Evolutionary conservation across 2,329 filamentous ascomycete genomes (phyloP).

Genomic region (Xylariaceae sp.): DNA sequence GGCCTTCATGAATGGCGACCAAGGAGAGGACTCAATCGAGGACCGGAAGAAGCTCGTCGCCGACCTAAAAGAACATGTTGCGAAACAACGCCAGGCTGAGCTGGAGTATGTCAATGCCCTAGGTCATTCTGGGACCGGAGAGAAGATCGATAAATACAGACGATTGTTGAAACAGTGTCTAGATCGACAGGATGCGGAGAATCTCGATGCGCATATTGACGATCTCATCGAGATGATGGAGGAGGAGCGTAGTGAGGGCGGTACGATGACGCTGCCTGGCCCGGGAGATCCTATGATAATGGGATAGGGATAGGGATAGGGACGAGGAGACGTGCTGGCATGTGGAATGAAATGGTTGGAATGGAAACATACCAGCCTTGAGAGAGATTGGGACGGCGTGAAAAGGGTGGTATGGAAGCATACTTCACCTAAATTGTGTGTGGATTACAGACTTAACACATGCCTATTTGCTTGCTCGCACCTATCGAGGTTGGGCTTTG

Average conservation of each 20-base stretch:
- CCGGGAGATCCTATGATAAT: too few species aligned
- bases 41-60: slow-evolving; percentile 56
- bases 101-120: slow-evolving; percentile 65
- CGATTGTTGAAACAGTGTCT: slow-evolving; percentile 65
- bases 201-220: slow-evolving; percentile 61
- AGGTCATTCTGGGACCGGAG: slow-evolving; percentile 64
- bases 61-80: slow-evolving; percentile 53
- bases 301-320: too few species aligned
- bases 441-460: too few species aligned
- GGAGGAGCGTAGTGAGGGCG: slow-evolving; percentile 52
- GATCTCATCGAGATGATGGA: slow-evolving; percentile 61
- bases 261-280: too few species aligned
- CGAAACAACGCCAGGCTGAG: slow-evolving; percentile 60
- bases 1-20: slow-evolving; percentile 47
- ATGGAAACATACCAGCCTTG: too few species aligned
- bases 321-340: too few species aligned
- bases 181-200: slow-evolving; percentile 62
- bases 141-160: slow-evolving; percentile 71
- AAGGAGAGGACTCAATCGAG: slow-evolving; percentile 44
- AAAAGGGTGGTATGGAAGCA: too few species aligned
- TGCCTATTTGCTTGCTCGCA: too few species aligned
- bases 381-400: too few species aligned
- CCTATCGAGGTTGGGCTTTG: too few species aligned
- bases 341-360: too few species aligned
- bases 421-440: too few species aligned